Percentiles rank a stretch among this genome's conserved stretches.
phyloP scores from a whole-genome alignment of 176 grass and related monocot genomes.

The Aegilops speltoides region DNA sequence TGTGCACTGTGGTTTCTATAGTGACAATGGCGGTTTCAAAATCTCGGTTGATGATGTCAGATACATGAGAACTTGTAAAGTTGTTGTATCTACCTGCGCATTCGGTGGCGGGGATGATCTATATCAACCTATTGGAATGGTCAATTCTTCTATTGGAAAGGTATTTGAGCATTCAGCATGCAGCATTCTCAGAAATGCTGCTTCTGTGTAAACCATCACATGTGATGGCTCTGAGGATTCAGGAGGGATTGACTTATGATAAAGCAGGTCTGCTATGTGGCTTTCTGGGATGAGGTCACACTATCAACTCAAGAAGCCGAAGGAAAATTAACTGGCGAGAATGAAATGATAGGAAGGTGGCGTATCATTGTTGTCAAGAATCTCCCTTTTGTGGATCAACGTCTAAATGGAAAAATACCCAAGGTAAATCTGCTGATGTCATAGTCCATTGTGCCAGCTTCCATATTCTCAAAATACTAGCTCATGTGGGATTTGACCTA shows the following conservation, averaged over 20 bases:
- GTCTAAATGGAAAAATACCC: slow-evolving; percentile 93
- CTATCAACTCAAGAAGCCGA: slow-evolving; percentile 61
- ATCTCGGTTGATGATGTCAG: slow-evolving; percentile 64
- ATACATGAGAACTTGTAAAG: slow-evolving; percentile 79
- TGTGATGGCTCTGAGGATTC: neutral
- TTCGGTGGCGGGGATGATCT: slow-evolving; percentile 97
- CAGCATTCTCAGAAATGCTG: slow-evolving; percentile 8
- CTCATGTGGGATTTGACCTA: neutral
- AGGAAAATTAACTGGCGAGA: slow-evolving; percentile 73
- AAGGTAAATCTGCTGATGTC: slow-evolving; percentile 52
- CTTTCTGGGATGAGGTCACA: slow-evolving; percentile 94
- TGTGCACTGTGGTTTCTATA: slow-evolving; percentile 82
- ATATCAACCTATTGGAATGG: slow-evolving; percentile 98
- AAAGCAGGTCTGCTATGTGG: slow-evolving; percentile 83
- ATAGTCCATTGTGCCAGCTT: neutral
- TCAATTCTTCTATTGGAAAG: slow-evolving; percentile 66
- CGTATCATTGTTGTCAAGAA: slow-evolving; percentile 67
- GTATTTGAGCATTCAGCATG: slow-evolving; percentile 29
- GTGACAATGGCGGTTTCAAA: slow-evolving; percentile 90
- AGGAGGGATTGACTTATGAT: slow-evolving; percentile 14
- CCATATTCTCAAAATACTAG: neutral
- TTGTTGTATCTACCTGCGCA: slow-evolving; percentile 82
- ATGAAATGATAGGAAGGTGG: slow-evolving; percentile 76
- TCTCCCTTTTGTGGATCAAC: slow-evolving; percentile 91
- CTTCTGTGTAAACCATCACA: neutral